Evolutionary conservation across 2,329 filamentous ascomycete species (phyloP).

Genomic region (Chalara sp.): DNA sequence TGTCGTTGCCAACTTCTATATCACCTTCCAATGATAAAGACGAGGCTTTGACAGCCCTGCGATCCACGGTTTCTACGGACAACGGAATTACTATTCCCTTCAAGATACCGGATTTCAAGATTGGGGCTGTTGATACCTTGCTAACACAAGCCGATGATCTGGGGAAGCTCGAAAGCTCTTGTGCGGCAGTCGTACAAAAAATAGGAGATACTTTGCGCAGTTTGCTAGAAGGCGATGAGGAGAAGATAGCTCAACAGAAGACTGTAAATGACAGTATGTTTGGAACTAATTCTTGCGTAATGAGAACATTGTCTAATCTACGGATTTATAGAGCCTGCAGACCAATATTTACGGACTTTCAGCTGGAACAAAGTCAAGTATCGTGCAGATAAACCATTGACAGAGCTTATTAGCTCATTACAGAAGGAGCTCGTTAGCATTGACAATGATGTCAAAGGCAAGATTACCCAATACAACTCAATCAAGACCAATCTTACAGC

Average conservation of each 20-base stretch:
- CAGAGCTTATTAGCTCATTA: conserved; percentile 78
- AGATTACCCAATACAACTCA: conserved; percentile 90
- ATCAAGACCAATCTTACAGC: conserved; percentile 78
- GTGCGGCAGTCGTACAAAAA: conserved; percentile 78
- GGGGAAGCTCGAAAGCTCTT: conserved; percentile 74
- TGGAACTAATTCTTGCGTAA: conserved; percentile 1
- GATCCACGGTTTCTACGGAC: conserved; percentile 64
- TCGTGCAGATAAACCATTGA: conserved; percentile 81
- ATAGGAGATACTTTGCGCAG: conserved; percentile 40
- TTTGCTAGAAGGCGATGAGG: conserved; percentile 28
- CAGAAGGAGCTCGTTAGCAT: conserved; percentile 92
- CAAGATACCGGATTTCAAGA: conserved; percentile 89
- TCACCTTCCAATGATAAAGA: conserved; percentile 73
- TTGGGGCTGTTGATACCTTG: conserved; percentile 89
- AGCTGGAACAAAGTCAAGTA: conserved; percentile 98
- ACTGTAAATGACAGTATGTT: conserved; percentile 78
- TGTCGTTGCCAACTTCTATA: conserved; percentile 85
- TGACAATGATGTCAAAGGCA: conserved; percentile 92
- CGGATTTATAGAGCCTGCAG: conserved; percentile 68
- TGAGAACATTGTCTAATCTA: background rate
- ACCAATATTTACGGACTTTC: conserved; percentile 84
- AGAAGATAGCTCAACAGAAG: conserved; percentile 66
- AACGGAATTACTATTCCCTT: conserved; percentile 73
- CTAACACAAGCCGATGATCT: conserved; percentile 96
- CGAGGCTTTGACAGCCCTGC: conserved; percentile 72